Evolutionary conservation across 208 protist genomes (phyloP).

Genomic region (Trypanosoma theileri): DNA sequence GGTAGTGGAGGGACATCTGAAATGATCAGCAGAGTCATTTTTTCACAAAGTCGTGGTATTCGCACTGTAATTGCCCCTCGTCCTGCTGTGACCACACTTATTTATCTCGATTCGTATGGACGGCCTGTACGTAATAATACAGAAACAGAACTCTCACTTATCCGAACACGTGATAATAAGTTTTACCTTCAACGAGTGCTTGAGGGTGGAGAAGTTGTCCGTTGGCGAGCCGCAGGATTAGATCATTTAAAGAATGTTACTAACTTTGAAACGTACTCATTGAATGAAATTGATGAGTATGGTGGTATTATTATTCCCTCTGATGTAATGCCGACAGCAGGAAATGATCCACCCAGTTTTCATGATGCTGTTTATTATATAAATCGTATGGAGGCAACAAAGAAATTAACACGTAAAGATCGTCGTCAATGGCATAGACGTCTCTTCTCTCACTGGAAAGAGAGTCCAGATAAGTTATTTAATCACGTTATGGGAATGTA

Average conservation of each 20-base stretch:
- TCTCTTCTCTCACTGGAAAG: conserved; percentile 81
- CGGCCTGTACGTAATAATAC: conserved; percentile 50
- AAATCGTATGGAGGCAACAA: conserved; percentile 51
- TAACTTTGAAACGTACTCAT: conserved; percentile 86
- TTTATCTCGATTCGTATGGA: conserved; percentile 72
- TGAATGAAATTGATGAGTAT: conserved; percentile 89
- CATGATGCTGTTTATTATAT: conserved; percentile 83
- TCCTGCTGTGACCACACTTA: conserved; percentile 79
- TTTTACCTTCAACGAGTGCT: conserved; percentile 91
- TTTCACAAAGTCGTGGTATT: conserved; percentile 30
- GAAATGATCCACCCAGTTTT: conserved; percentile 66
- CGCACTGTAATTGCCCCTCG: conserved; percentile 83
- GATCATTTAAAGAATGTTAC: conserved; percentile 82
- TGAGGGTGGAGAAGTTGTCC: conserved; percentile 72
- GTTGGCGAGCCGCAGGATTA: conserved; percentile 78
- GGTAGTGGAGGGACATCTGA: background rate
- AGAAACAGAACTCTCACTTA: conserved; percentile 76
- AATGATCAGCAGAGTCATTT: background rate
- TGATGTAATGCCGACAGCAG: conserved; percentile 72
- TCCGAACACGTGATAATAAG: conserved; percentile 89
- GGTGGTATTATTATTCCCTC: conserved; percentile 79
- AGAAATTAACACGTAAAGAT: conserved; percentile 86
- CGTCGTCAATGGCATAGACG: conserved; percentile 76
- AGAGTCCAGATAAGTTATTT: conserved; percentile 80
- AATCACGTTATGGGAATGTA: conserved; percentile 68